These are phyloP conservation scores for Arthroderma uncinatum DNA, from an alignment of 2,329 filamentous ascomycete species.

Conservation along the genomic window DNA sequence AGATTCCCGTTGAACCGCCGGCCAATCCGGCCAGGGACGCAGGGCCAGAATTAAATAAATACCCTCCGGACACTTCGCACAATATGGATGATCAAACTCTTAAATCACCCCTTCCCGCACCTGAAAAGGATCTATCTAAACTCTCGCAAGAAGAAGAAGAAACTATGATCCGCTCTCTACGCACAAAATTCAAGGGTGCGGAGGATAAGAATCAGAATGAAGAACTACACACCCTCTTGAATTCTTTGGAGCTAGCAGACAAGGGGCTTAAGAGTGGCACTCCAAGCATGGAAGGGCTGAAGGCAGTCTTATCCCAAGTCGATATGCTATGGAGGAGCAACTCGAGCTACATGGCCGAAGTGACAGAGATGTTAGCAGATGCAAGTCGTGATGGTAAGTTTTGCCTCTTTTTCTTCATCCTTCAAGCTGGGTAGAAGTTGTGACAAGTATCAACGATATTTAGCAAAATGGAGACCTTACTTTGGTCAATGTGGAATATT, in stretches of 20 bases:
- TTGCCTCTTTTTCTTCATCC: neutral
- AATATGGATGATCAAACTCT: neutral
- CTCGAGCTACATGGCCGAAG: slow-evolving; percentile 27
- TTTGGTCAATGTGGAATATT: slow-evolving; percentile 33
- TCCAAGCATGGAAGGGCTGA: slow-evolving; percentile 19
- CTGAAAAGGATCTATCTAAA: slow-evolving; percentile 12
- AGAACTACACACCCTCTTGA: slow-evolving; percentile 22
- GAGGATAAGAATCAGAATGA: slow-evolving; percentile 18
- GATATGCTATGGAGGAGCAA: slow-evolving; percentile 28
- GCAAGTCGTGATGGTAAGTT: slow-evolving; percentile 34
- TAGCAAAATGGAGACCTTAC: slow-evolving; percentile 31
- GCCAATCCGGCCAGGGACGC: neutral
- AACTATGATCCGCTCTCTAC: slow-evolving; percentile 26
- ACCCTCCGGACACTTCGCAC: neutral
- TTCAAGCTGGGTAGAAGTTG: neutral
- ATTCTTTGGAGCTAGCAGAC: slow-evolving; percentile 24
- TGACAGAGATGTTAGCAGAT: slow-evolving; percentile 32
- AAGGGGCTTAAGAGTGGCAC: slow-evolving; percentile 17
- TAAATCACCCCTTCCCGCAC: slow-evolving; percentile 16
- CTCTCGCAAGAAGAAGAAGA: slow-evolving; percentile 24
- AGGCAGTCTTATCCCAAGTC: slow-evolving; percentile 23
- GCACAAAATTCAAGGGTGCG: slow-evolving; percentile 21
- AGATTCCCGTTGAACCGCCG: neutral
- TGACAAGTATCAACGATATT: neutral
- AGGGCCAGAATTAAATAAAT: slow-evolving; percentile 1